A percentile compares a stretch with the other conserved stretches of the same genome.
Evolutionary conservation across 2,329 filamentous ascomycete species (phyloP).

Genomic region (Camptophora hylomeconis): DNA sequence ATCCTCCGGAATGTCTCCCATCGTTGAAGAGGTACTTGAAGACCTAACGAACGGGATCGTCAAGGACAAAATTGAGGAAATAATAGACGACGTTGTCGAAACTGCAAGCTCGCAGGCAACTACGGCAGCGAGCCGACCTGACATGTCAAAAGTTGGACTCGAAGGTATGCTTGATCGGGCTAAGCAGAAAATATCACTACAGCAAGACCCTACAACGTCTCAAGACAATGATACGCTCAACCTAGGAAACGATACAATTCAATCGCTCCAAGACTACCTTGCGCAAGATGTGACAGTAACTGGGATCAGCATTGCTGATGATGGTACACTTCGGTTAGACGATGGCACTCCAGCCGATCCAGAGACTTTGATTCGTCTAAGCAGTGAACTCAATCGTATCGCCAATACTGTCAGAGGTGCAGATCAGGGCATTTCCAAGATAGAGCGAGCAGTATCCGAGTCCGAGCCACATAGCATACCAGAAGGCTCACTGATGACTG

Average conservation of each 20-base stretch:
- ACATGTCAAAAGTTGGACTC: conserved; percentile 21
- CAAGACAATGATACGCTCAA: conserved; percentile 24
- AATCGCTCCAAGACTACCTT: conserved; percentile 30
- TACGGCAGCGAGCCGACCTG: conserved; percentile 25
- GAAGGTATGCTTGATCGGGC: too few relatives aligned
- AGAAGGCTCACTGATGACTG: too few relatives aligned
- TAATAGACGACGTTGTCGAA: neutral
- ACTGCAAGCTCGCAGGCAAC: neutral
- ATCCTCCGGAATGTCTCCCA: conserved; percentile 8
- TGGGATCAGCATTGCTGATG: conserved; percentile 1
- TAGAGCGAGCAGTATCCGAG: too few relatives aligned
- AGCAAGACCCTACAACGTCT: too few relatives aligned
- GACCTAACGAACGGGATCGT: conserved; percentile 10
- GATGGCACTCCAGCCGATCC: conserved; percentile 14
- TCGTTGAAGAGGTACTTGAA: conserved; percentile 17
- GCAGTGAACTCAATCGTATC: too few relatives aligned
- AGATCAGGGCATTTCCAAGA: too few relatives aligned
- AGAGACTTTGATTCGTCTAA: conserved; percentile 11
- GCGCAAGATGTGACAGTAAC: conserved; percentile 10
- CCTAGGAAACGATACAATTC: conserved; percentile 32
- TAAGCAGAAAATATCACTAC: too few relatives aligned
- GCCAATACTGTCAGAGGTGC: too few relatives aligned
- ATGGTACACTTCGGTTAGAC: conserved; percentile 1
- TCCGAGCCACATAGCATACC: too few relatives aligned
- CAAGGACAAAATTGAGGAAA: conserved; percentile 2